Conservation (phyloP, 2,329 filamentous ascomycete species). For the Microsporum canis region DNA sequence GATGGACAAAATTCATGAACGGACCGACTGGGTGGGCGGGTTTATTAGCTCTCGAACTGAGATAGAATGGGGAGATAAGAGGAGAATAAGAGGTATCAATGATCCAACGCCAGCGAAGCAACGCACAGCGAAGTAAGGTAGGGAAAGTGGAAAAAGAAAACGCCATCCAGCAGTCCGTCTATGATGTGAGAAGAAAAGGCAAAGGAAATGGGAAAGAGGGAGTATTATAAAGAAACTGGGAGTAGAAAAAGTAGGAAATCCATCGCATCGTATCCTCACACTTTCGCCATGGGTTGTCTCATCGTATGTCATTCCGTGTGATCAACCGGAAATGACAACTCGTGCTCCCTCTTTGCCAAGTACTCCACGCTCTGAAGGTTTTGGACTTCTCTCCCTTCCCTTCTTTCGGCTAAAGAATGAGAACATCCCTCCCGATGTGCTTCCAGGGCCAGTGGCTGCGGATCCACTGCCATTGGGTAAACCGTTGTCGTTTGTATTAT, state of each 20-base stretch:
- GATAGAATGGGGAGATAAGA: not conserved
- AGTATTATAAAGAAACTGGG: constrained; percentile 3
- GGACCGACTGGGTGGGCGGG: not conserved
- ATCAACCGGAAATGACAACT: constrained; percentile 52
- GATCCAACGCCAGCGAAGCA: not conserved
- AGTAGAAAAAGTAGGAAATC: not conserved
- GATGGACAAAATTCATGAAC: not conserved
- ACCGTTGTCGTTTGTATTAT: not conserved
- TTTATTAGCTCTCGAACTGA: not conserved
- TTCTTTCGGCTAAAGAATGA: constrained; percentile 84
- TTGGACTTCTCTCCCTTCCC: constrained; percentile 80
- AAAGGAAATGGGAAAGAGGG: not conserved
- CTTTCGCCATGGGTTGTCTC: not conserved
- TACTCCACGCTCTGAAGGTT: constrained; percentile 86
- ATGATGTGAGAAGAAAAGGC: not conserved
- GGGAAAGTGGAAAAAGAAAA: not conserved
- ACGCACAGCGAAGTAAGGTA: not conserved
- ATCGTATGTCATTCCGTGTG: not conserved
- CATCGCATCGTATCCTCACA: not conserved
- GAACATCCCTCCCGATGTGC: constrained; percentile 65
- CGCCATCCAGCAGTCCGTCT: not conserved
- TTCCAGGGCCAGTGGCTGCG: constrained; percentile 36
- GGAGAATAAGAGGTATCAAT: not conserved
- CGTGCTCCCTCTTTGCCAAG: constrained; percentile 89
- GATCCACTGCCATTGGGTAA: constrained; percentile 7